phyloP scores from a whole-genome alignment of 306 rosid species.

The Cicer arietinum region DNA sequence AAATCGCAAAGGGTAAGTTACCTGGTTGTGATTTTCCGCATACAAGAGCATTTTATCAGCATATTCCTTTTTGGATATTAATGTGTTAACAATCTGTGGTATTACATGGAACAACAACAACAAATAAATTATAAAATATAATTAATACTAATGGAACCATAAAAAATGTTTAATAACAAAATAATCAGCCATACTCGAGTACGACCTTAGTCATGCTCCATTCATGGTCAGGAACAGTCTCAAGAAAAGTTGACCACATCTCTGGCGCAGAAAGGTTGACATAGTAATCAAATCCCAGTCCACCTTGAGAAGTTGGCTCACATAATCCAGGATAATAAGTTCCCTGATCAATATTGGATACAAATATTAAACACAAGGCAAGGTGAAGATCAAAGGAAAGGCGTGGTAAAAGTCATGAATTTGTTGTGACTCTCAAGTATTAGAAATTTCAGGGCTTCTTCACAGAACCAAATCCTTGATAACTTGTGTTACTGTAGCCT shows the following conservation, averaged over 20 bases:
- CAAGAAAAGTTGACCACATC: conserved; percentile 88
- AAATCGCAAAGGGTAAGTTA: conserved; percentile 40
- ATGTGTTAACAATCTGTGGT: conserved; percentile 75
- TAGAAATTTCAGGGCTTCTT: conserved; percentile 24
- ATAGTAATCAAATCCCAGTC: conserved; percentile 93
- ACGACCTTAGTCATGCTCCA: conserved; percentile 97
- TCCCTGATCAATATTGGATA: conserved; percentile 63
- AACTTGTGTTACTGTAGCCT: conserved; percentile 12
- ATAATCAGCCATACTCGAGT: conserved; percentile 32
- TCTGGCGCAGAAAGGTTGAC: conserved; percentile 86
- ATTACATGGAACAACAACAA: conserved; percentile 29
- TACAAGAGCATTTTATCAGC: conserved; percentile 80
- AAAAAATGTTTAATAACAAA: conserved; percentile 24
- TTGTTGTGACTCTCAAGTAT: background rate
- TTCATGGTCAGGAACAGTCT: conserved; percentile 74
- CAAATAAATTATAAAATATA: conserved; percentile 30
- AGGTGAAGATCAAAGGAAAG: background rate
- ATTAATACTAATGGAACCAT: conserved; percentile 26
- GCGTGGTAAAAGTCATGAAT: background rate
- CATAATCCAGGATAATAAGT: conserved; percentile 90
- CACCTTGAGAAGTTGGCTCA: conserved; percentile 96
- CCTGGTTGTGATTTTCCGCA: conserved; percentile 96
- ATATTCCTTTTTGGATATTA: conserved; percentile 64
- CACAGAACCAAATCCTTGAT: background rate
- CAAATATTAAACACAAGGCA: conserved; percentile 27